phyloP scores from a whole-genome alignment of 345 rosid genomes.

The Bruguiera gymnorhiza region DNA sequence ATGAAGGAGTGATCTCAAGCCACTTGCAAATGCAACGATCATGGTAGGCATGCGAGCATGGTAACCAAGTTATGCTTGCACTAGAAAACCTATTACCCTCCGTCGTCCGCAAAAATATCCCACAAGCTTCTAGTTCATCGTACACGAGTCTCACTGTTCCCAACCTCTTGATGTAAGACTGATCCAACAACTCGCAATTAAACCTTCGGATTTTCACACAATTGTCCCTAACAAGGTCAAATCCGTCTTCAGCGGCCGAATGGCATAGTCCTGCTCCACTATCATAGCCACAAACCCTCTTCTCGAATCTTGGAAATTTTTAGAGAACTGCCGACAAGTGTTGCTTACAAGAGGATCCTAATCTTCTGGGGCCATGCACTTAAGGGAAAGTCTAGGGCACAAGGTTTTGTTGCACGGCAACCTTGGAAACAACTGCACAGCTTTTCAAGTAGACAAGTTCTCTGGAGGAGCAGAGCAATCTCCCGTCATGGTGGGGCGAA shows the following conservation, averaged over 20 bases:
- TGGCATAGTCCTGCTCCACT: not conserved
- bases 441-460: not conserved
- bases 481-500: too few species aligned
- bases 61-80: not conserved
- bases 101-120: not conserved
- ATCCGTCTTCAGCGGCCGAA: not conserved
- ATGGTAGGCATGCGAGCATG: not conserved
- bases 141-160: not conserved
- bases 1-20: not conserved
- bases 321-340: too few species aligned
- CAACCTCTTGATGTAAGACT: too few species aligned
- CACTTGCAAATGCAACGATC: not conserved
- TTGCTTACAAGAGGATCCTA: not conserved
- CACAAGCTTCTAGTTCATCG: not conserved
- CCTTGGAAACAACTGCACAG: not conserved
- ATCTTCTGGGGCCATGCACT: not conserved
- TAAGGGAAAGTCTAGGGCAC: not conserved
- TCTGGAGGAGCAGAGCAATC: not conserved
- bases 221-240: not conserved
- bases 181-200: not conserved
- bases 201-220: not conserved
- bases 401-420: not conserved
- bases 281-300: not conserved
- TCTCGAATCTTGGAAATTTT: too few species aligned
- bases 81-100: not conserved